A percentile compares a stretch with the other conserved stretches of the same genome.
phyloP scores from a whole-genome alignment of 2,329 filamentous ascomycete species.

The Falciphora oryzae region DNA sequence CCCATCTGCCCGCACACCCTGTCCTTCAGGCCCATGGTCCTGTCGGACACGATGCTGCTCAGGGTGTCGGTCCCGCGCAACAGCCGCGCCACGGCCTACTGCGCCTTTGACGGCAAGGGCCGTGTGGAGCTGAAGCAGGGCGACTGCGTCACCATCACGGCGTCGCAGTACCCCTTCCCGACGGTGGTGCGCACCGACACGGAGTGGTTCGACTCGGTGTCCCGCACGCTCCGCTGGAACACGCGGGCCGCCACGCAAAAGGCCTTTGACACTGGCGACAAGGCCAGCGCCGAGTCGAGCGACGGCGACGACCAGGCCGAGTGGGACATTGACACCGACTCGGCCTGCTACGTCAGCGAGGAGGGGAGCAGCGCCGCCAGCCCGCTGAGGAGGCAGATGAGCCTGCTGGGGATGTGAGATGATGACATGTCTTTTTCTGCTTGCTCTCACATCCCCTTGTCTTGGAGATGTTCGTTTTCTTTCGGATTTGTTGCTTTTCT shows the following conservation, averaged over 20 bases:
- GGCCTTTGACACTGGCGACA: conserved; percentile 60
- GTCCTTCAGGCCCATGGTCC: conserved; percentile 95
- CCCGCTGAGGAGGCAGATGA: conserved; percentile 68
- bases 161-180: conserved; percentile 93
- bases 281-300: conserved; percentile 20
- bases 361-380: conserved; percentile 63
- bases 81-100: conserved; percentile 90
- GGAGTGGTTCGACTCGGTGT: conserved; percentile 97
- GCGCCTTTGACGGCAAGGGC: conserved; percentile 95
- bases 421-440: neutral
- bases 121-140: conserved; percentile 89
- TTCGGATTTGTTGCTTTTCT: neutral
- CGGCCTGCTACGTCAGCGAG: conserved; percentile 64
- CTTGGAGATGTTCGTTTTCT: neutral
- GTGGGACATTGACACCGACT: conserved; percentile 95
- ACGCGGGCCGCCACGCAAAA: conserved; percentile 88
- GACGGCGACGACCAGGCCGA: conserved; percentile 55
- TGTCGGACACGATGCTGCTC: conserved; percentile 89
- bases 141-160: conserved; percentile 93
- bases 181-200: conserved; percentile 85
- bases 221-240: conserved; percentile 90
- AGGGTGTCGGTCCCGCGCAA: conserved; percentile 79
- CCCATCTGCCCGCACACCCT: conserved; percentile 97
- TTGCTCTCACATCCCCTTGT: neutral
- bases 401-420: conserved; percentile 55